phyloP scores from a whole-genome alignment of 441 rosid genomes.

The Arabidopsis hybrid region DNA sequence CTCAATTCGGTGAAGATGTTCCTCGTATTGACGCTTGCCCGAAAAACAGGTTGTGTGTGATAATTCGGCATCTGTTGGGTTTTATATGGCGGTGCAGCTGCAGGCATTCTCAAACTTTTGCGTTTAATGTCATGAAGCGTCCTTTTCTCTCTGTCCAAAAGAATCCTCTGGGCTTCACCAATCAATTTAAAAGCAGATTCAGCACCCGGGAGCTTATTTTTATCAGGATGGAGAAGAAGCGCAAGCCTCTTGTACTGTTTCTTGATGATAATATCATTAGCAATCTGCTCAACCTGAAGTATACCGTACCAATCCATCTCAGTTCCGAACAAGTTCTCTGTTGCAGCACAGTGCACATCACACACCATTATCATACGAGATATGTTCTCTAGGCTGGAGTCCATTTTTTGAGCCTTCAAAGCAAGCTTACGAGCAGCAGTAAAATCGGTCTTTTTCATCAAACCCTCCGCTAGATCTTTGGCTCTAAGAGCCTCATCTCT shows the following conservation, averaged over 20 bases:
- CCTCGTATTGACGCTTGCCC: conserved; percentile 32
- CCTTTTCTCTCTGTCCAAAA: conserved; percentile 71
- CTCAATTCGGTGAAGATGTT: conserved; percentile 48
- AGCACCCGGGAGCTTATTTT: conserved; percentile 94
- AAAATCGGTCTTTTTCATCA: conserved; percentile 72
- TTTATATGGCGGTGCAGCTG: conserved; percentile 51
- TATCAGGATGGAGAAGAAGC: conserved; percentile 94
- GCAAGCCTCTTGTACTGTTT: conserved; percentile 93
- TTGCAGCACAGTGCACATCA: conserved; percentile 88
- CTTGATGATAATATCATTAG: conserved; percentile 74
- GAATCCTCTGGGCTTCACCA: conserved; percentile 92
- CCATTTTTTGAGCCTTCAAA: conserved; percentile 70
- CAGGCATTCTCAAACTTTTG: conserved; percentile 47
- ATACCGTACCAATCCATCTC: conserved; percentile 95
- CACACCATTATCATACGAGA: conserved; percentile 84
- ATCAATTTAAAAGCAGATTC: conserved; percentile 95
- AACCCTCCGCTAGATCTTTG: conserved; percentile 69
- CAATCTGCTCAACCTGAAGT: conserved; percentile 71
- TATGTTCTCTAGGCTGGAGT: conserved; percentile 67
- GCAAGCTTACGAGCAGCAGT: conserved; percentile 69
- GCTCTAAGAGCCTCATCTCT: conserved; percentile 95
- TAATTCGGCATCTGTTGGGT: conserved; percentile 48
- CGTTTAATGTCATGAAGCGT: conserved; percentile 64
- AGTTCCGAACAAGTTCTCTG: conserved; percentile 59
- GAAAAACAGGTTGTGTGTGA: conserved; percentile 42